Evolutionary conservation across 2,329 filamentous ascomycete species (phyloP), one percentile per base, ranked within the genome.

Genomic region (Clonostachys chloroleuca): DNA sequence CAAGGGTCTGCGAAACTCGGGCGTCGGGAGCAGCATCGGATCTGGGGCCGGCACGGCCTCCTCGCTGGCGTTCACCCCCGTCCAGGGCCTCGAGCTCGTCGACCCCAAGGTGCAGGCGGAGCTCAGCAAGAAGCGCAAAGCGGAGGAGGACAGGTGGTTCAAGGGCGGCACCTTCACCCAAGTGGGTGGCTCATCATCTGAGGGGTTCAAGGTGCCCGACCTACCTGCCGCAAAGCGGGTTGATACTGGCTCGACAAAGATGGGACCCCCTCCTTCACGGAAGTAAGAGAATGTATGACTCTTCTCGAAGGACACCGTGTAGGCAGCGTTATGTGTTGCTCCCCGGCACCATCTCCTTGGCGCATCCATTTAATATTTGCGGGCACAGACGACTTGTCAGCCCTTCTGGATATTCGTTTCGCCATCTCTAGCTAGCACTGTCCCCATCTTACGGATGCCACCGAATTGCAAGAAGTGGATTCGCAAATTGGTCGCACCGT

Each of bases 151-250:
- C 62, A 78, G 90, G 36, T 99, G 91, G 86, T 99, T 99, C 74
- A 95, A 94, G 67, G 89, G 90, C 42, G 94, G 94, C n/a, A 92
- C 89, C 0, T 99, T 99, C 61, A 96, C 94, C 9, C 92, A 96
- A 65, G 80, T 95, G 47, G 83, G 83, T 10, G 71, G 72, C 13
- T 64, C 60, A 12, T 53, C 53, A 44, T 61, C 76, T 44, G 81
- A 75, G 12, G 86, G 82, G 1, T 96, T 96, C 77, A 95, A 92
- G 67, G 86, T 95, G 37, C 91, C 92, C 14, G 78, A 77, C 3
- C 62, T 92, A 54, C 90, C 89, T 14, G 70, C 80, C 24, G 77
- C 71, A 46, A 96, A 96, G 73, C 91, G 83, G 66, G 70, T 84
- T 36, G 59, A 66, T 34, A 66, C 64, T 33, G 64, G 64, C 5